phyloP scores from a whole-genome alignment of 305 asterid species.

The Withania somnifera region DNA sequence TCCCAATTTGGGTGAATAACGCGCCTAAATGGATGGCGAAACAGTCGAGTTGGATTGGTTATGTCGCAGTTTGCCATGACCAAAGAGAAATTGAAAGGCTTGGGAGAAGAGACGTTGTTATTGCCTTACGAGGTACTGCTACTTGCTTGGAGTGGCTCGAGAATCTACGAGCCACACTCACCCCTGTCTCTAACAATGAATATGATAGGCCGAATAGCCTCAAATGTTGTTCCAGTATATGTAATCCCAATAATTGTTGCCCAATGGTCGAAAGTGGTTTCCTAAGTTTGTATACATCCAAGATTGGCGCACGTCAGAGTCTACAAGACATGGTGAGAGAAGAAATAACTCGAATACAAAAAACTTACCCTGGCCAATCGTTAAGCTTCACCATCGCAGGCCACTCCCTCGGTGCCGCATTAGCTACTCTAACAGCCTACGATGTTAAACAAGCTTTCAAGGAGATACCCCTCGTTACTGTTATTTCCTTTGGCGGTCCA shows the following conservation, averaged over 20 bases:
- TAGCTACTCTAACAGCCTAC: constrained; percentile 76
- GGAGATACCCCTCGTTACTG: constrained; percentile 60
- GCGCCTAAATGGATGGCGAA: constrained; percentile 41
- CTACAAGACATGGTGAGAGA: constrained; percentile 34
- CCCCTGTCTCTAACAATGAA: constrained; percentile 18
- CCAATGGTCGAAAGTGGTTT: constrained; percentile 85
- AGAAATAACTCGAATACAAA: constrained; percentile 33
- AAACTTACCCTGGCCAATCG: constrained; percentile 52
- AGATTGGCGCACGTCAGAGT: constrained; percentile 18
- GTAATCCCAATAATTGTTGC: constrained; percentile 6
- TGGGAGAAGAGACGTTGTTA: constrained; percentile 82
- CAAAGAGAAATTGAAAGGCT: constrained; percentile 45
- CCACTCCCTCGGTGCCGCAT: constrained; percentile 89
- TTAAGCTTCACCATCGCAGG: constrained; percentile 86
- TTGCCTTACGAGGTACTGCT: constrained; percentile 76
- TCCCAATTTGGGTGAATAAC: constrained; percentile 57
- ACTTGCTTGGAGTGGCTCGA: constrained; percentile 84
- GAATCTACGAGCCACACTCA: constrained; percentile 58
- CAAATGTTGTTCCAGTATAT: constrained; percentile 16
- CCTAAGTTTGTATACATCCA: constrained; percentile 66
- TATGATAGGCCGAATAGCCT: background rate
- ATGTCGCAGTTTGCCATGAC: constrained; percentile 68
- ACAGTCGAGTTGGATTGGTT: constrained; percentile 83
- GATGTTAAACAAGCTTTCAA: constrained; percentile 48
- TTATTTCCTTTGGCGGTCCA: constrained; percentile 87